A percentile compares a stretch with the other conserved stretches of the same genome.
These are phyloP conservation scores for Tubosaeta sp. DNA, from an alignment of 768 basidiomycete species.

Conservation along the genomic window DNA sequence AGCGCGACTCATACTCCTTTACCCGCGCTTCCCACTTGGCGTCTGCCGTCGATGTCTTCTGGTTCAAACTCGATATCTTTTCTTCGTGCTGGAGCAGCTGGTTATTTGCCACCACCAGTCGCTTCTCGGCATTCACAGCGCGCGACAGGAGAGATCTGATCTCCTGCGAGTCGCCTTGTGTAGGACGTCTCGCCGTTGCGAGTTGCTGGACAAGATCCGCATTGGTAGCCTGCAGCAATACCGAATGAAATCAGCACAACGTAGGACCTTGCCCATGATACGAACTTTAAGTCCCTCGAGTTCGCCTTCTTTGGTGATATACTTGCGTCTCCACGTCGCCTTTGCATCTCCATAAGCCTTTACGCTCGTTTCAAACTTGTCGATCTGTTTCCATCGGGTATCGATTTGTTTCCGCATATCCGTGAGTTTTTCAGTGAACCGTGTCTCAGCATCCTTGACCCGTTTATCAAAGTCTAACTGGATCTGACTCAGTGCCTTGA, in stretches of 20 bases:
- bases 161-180: conserved; percentile 61
- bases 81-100: conserved; percentile 83
- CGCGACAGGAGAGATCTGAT: conserved; percentile 66
- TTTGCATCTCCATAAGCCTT: conserved; percentile 82
- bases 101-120: conserved; percentile 81
- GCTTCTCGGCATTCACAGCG: conserved; percentile 80
- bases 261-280: background rate
- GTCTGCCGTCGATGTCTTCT: conserved; percentile 70
- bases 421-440: conserved; percentile 66
- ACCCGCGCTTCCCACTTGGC: conserved; percentile 94
- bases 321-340: conserved; percentile 77
- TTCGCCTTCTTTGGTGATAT: conserved; percentile 83
- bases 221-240: conserved; percentile 54
- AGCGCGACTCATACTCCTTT: conserved; percentile 79
- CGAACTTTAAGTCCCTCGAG: conserved; percentile 78
- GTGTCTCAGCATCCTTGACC: conserved; percentile 70
- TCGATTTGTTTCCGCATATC: conserved; percentile 88
- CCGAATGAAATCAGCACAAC: background rate
- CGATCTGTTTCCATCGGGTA: conserved; percentile 84
- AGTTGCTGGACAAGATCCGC: conserved; percentile 73
- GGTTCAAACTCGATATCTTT: conserved; percentile 68
- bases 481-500: conserved; percentile 82
- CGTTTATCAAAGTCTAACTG: conserved; percentile 84
- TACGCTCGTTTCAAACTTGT: conserved; percentile 84
- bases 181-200: conserved; percentile 53